A percentile compares a stretch with the other conserved stretches of the same genome.
phyloP scores from a whole-genome alignment of 73 alveolate species.

The Paramecium caudatum region DNA sequence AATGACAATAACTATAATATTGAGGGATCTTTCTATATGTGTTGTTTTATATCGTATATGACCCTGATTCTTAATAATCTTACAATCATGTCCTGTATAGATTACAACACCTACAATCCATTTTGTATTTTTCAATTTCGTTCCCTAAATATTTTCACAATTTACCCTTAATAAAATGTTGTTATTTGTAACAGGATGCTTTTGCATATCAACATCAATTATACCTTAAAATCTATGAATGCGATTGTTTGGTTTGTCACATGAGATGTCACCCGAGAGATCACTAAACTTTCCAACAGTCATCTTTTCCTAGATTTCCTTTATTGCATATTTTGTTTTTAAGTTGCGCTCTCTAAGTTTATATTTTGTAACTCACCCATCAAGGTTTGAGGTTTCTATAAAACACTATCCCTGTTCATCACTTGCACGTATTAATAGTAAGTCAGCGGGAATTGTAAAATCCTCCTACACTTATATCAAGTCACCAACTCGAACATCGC shows the following conservation, averaged over 20 bases:
- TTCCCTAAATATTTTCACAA: slow-evolving; percentile 42
- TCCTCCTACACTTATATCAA: slow-evolving; percentile 74
- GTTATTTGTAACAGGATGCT: slow-evolving; percentile 76
- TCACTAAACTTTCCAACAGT: slow-evolving; percentile 61
- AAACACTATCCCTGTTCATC: slow-evolving; percentile 94
- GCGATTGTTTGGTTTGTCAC: slow-evolving; percentile 87
- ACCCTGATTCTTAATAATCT: slow-evolving; percentile 73
- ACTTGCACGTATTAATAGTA: slow-evolving; percentile 91
- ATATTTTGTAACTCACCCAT: slow-evolving; percentile 94
- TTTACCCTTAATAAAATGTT: slow-evolving; percentile 80
- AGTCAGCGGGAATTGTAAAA: slow-evolving; percentile 95
- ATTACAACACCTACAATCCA: slow-evolving; percentile 79
- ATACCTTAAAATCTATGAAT: slow-evolving; percentile 85
- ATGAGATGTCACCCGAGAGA: slow-evolving; percentile 77
- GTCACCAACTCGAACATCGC: slow-evolving; percentile 80
- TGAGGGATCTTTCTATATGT: slow-evolving; percentile 61
- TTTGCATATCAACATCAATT: slow-evolving; percentile 78
- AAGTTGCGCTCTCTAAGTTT: slow-evolving; percentile 83
- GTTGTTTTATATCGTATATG: slow-evolving; percentile 62
- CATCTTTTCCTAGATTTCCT: slow-evolving; percentile 58
- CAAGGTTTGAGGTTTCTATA: slow-evolving; percentile 96
- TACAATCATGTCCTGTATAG: slow-evolving; percentile 76
- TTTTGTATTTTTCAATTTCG: slow-evolving; percentile 75
- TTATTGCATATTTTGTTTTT: slow-evolving; percentile 70
- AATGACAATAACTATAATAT: slow-evolving; percentile 41